These are phyloP conservation scores for Thymus mandschuricus DNA, from an alignment of 257 asterid genomes.

Conservation along the genomic window DNA sequence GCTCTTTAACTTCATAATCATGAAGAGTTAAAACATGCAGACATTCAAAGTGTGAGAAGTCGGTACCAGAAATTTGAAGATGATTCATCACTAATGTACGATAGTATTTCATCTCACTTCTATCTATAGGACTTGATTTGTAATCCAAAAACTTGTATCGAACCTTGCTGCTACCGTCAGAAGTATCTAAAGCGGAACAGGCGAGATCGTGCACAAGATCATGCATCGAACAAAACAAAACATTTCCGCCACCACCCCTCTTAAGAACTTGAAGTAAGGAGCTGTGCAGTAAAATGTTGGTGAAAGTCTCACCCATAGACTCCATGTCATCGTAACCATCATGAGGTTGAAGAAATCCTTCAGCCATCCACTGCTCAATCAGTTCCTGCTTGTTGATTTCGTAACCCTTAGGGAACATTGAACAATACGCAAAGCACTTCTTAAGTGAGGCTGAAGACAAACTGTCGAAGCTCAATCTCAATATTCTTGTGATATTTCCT, in stretches of 20 bases:
- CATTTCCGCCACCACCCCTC: background rate
- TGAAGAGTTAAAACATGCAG: background rate
- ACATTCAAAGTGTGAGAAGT: background rate
- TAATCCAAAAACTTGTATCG: background rate
- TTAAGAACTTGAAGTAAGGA: background rate
- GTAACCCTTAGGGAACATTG: background rate
- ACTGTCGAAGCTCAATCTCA: background rate
- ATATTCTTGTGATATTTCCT: background rate
- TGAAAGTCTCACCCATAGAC: background rate
- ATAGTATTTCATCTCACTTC: background rate
- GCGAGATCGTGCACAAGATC: background rate
- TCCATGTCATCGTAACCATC: background rate
- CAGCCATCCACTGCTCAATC: background rate
- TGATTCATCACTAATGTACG: background rate
- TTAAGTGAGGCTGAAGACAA: background rate
- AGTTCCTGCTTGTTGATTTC: background rate
- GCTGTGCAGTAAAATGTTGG: background rate
- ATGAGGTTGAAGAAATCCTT: background rate
- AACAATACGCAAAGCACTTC: background rate
- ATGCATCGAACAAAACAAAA: background rate
- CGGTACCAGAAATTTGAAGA: background rate
- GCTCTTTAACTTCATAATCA: background rate
- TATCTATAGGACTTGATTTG: background rate
- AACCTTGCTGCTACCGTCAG: background rate
- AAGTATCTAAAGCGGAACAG: background rate